Evolutionary conservation across 805 yeast genomes (phyloP).

Genomic region (Scheffersomyces amazonensis): DNA sequence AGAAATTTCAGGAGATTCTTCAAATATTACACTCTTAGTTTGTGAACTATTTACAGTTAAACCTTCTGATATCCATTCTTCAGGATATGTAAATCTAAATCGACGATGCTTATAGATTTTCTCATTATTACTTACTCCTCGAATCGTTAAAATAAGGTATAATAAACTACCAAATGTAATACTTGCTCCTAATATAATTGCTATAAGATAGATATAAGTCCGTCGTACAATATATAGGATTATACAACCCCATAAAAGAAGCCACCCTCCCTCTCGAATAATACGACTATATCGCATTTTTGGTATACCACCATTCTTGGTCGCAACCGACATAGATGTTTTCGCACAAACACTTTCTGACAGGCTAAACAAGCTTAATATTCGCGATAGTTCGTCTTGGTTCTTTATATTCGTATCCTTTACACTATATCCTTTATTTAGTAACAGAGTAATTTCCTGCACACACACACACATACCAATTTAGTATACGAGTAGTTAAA

Average conservation of each 20-base stretch:
- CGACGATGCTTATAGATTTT: not conserved
- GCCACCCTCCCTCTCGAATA: not conserved
- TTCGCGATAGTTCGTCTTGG: too few relatives aligned
- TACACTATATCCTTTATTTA: too few relatives aligned
- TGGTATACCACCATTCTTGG: too few relatives aligned
- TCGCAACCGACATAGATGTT: too few relatives aligned
- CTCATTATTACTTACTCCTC: not conserved
- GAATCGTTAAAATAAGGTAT: not conserved
- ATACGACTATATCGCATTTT: too few relatives aligned
- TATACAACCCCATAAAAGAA: not conserved
- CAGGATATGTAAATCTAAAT: slow-evolving; percentile 5
- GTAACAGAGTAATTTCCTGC: too few relatives aligned
- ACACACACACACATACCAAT: too few relatives aligned
- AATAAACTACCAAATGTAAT: not conserved
- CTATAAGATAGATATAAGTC: not conserved
- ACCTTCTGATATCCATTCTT: slow-evolving; percentile 12
- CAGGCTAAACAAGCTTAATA: too few relatives aligned
- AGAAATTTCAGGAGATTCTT: slow-evolving; percentile 51
- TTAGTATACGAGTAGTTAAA: too few relatives aligned
- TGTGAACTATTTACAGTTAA: too few relatives aligned
- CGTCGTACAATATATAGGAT: not conserved
- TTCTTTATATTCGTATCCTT: too few relatives aligned
- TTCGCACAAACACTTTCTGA: too few relatives aligned
- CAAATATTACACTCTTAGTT: slow-evolving; percentile 29
- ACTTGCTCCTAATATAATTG: not conserved